Evolutionary conservation across 306 rosid genomes (phyloP), one percentile per base, ranked within the genome.

Genomic region (Dryas alaskensis): DNA sequence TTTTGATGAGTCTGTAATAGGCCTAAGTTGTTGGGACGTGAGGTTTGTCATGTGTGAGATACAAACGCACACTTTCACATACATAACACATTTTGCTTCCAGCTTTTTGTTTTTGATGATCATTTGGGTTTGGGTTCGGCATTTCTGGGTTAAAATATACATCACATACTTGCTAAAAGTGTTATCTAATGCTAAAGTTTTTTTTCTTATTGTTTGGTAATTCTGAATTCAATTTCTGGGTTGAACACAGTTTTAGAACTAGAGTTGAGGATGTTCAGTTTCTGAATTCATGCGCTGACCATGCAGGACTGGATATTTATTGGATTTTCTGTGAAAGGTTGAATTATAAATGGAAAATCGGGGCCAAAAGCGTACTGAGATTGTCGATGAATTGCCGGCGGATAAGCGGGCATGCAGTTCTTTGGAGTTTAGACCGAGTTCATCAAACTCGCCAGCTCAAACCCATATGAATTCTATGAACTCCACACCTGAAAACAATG

Each of bases 391-490:
- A 77, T 84, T 92, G 72, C 97, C 96, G 9, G 96, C 96, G 9
- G 99, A 94, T 87, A 94, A 94, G 87, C 82, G 97, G 69, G 87
- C 88, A 0, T 94, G 99, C 77, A 89, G 89, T 84, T 92, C 96
- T 58, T 76, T 91, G 60, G 99, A 94, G 76, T 88, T 87, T 80
- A 90, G 92, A 66, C 88, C 99, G 1, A 94, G 93, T 78, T 83
- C 99, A 76, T 93, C 98, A 4, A 90, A 80, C 67, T 77, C 96
- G 4, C 86, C 97, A 1, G 74, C 77, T 73, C 93, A 89, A 84
- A 81, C 87, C 14, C 92, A 76, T 43, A 51, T 83, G 70, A 77
- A 81, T 69, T 80, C 90, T 52, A 67, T 82, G 25, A 78, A 69
- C 60, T 82, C 94, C 14, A 60, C 75, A 37, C 75, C 60, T 46